Evolutionary conservation across 805 yeast genomes (phyloP).

Genomic region (Zygotorulaspora sp.): DNA sequence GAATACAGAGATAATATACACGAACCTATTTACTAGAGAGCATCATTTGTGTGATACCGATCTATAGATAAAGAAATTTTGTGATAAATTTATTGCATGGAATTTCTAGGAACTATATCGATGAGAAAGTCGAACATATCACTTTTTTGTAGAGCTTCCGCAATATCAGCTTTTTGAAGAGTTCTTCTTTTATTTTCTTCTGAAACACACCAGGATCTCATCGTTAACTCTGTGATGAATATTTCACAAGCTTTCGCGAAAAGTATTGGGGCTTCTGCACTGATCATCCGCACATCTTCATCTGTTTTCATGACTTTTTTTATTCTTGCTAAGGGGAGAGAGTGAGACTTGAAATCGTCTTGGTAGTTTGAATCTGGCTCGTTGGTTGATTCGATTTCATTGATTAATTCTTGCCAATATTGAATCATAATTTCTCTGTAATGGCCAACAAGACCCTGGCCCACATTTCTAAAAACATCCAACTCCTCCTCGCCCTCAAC

Average conservation of each 20-base stretch:
- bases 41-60: too few species aligned
- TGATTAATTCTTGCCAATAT: slow-evolving; percentile 96
- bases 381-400: slow-evolving; percentile 50
- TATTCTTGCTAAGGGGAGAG: slow-evolving; percentile 90
- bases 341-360: slow-evolving; percentile 91
- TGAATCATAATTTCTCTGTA: slow-evolving; percentile 88
- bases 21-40: too few species aligned
- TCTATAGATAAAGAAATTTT: too few species aligned
- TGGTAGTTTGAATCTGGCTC: slow-evolving; percentile 61
- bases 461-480: slow-evolving; percentile 79
- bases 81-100: too few species aligned
- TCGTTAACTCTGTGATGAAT: slow-evolving; percentile 92
- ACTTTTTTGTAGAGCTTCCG: slow-evolving; percentile 87
- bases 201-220: slow-evolving; percentile 99
- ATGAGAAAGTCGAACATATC: slow-evolving; percentile 97
- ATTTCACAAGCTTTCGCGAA: slow-evolving; percentile 98
- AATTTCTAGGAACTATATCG: slow-evolving; percentile 73
- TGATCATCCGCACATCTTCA: slow-evolving; percentile 94
- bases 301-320: slow-evolving; percentile 98
- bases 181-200: slow-evolving; percentile 95
- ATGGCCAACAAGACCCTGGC: slow-evolving; percentile 81
- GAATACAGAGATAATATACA: too few species aligned
- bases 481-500: slow-evolving; percentile 35
- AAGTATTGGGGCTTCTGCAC: slow-evolving; percentile 96
- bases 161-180: slow-evolving; percentile 87